phyloP scores from a whole-genome alignment of 2,329 filamentous ascomycete genomes.

The Fusarium coicis region DNA sequence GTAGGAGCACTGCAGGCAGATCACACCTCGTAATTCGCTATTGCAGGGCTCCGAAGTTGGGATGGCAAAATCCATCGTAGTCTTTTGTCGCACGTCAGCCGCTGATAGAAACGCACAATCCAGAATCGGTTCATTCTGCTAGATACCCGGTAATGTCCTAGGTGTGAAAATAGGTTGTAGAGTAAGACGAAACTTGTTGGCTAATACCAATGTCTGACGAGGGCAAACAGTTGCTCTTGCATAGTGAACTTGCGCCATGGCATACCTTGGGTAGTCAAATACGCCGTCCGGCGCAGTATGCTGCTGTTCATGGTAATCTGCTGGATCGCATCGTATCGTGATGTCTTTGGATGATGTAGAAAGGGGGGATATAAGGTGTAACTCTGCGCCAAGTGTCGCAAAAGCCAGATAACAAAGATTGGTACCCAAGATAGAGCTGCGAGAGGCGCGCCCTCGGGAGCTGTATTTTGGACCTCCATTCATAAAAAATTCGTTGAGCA shows the following conservation, averaged over 20 bases:
- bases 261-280: neutral
- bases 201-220: neutral
- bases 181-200: neutral
- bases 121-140: neutral
- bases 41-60: neutral
- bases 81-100: neutral
- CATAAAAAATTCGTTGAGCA: neutral
- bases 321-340: neutral
- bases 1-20: neutral
- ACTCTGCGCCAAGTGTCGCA: neutral
- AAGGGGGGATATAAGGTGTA: neutral
- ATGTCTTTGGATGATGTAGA: slow-evolving; percentile 11
- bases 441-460: neutral
- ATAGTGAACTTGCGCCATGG: neutral
- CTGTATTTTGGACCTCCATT: neutral
- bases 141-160: neutral
- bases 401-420: neutral
- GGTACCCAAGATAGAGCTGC: neutral
- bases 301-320: neutral
- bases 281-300: neutral
- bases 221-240: neutral
- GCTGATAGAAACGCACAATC: neutral
- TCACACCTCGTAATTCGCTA: slow-evolving; percentile 1
- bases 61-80: neutral
- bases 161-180: neutral